Conservation (phyloP, 768 basidiomycete genomes). For the Mycena pura region DNA sequence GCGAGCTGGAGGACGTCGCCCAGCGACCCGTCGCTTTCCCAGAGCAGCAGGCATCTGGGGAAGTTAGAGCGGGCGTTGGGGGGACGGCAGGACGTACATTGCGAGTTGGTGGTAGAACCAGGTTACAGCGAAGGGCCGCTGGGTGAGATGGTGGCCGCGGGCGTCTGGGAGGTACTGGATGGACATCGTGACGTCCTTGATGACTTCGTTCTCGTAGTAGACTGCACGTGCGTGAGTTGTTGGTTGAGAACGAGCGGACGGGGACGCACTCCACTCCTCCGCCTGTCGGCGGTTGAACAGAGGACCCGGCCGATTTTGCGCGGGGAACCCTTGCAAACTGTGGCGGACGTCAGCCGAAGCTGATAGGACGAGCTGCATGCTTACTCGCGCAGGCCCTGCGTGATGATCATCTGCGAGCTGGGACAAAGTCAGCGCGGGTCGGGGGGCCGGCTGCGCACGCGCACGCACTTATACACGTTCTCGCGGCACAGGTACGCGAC, state of each 20-base stretch:
- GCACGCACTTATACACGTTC: conserved; percentile 56
- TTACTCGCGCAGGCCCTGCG: conserved; percentile 53
- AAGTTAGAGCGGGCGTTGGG: not conserved
- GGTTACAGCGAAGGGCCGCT: conserved; percentile 11
- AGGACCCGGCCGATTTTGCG: conserved; percentile 6
- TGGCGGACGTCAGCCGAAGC: not conserved
- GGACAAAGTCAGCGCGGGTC: not conserved
- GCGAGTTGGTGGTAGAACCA: conserved; percentile 25
- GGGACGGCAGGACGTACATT: conserved; percentile 2
- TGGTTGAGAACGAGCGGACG: not conserved
- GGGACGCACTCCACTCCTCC: conserved; percentile 22
- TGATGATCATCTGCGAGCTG: conserved; percentile 55
- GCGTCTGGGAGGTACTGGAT: conserved; percentile 15
- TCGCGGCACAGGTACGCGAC: conserved; percentile 56
- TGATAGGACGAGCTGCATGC: conserved; percentile 15
- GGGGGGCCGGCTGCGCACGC: no score
- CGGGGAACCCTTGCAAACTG: conserved; percentile 17
- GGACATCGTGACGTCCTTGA: conserved; percentile 15
- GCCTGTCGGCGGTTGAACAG: conserved; percentile 23
- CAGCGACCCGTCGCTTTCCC: conserved; percentile 66
- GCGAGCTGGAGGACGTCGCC: conserved; percentile 68
- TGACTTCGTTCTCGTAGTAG: conserved; percentile 9
- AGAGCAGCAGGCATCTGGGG: conserved; percentile 66
- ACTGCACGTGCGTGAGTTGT: not conserved
- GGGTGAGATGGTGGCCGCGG: conserved; percentile 10